Conservation (phyloP, 2,329 filamentous ascomycete genomes). For the Thielaviopsis ethacetica region DNA sequence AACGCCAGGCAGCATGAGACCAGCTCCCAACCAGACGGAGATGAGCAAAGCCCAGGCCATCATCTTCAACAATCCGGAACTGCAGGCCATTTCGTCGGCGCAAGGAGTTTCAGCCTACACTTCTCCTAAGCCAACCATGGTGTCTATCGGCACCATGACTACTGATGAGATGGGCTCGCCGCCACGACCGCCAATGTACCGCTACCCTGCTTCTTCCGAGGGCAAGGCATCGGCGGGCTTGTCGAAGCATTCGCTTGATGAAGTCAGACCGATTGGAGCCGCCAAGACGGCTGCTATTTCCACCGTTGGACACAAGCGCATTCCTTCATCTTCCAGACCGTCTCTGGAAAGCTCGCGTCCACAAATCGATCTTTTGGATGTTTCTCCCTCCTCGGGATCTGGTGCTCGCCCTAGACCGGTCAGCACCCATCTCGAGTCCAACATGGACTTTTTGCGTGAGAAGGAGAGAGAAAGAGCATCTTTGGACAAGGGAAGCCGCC, state of each 20-base stretch:
- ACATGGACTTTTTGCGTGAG: constrained; percentile 68
- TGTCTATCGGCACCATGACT: constrained; percentile 70
- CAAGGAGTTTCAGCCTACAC: constrained; percentile 17
- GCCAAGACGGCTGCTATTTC: constrained; percentile 4
- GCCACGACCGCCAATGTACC: constrained; percentile 20
- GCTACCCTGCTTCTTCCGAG: constrained; percentile 22
- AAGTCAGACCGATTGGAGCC: constrained; percentile 1
- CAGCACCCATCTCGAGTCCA: constrained; percentile 71
- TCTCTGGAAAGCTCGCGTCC: constrained; percentile 59
- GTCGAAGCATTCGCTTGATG: background rate
- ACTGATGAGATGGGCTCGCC: constrained; percentile 3
- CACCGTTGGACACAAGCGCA: constrained; percentile 17
- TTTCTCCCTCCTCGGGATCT: constrained; percentile 27
- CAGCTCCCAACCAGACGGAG: constrained; percentile 26
- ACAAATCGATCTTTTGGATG: constrained; percentile 41
- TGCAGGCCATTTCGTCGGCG: constrained; percentile 38
- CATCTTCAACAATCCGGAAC: constrained; percentile 44
- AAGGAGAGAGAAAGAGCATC: constrained; percentile 33
- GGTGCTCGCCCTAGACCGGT: constrained; percentile 51
- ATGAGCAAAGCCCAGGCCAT: constrained; percentile 48
- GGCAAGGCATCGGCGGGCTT: background rate
- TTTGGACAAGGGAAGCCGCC: constrained; percentile 6
- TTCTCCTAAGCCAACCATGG: constrained; percentile 15
- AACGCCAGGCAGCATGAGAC: background rate
- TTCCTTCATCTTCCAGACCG: constrained; percentile 40